Conservation (phyloP, 2,329 filamentous ascomycete genomes). For the Xylaria sp. region DNA sequence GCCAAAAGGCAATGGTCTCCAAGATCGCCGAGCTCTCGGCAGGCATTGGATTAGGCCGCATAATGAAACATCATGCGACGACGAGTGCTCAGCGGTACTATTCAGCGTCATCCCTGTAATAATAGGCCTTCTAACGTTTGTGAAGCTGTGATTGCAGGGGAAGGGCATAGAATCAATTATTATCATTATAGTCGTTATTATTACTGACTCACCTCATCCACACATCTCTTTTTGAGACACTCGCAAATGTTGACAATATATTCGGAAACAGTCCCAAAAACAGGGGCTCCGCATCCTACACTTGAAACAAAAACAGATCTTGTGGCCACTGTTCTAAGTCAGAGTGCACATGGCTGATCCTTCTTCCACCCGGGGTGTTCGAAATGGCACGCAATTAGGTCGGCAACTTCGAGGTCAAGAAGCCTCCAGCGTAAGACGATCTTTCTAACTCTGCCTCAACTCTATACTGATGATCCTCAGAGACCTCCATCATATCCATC, state of each 20-base stretch:
- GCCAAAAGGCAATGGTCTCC: too few species aligned
- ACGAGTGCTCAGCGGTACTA: too few species aligned
- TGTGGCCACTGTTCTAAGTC: not conserved
- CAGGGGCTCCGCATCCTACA: not conserved
- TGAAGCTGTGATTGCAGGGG: not conserved
- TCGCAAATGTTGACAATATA: not conserved
- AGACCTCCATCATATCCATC: not conserved
- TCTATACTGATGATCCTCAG: not conserved
- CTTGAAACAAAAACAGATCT: not conserved
- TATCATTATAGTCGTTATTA: not conserved
- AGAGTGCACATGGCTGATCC: not conserved
- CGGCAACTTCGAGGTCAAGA: slow-evolving; percentile 1
- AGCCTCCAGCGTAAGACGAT: not conserved
- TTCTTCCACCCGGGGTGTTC: not conserved
- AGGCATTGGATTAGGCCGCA: not conserved
- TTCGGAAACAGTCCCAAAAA: not conserved
- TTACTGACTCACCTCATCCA: not conserved
- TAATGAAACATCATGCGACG: slow-evolving; percentile 1
- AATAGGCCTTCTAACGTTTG: not conserved
- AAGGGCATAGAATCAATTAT: not conserved
- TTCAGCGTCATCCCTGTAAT: not conserved
- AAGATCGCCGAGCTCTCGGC: not conserved
- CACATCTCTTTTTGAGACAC: not conserved
- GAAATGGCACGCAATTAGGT: not conserved
- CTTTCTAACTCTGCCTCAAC: not conserved